These are phyloP conservation scores for Turritis glabra DNA, from an alignment of 345 rosid genomes.

Conservation along the genomic window DNA sequence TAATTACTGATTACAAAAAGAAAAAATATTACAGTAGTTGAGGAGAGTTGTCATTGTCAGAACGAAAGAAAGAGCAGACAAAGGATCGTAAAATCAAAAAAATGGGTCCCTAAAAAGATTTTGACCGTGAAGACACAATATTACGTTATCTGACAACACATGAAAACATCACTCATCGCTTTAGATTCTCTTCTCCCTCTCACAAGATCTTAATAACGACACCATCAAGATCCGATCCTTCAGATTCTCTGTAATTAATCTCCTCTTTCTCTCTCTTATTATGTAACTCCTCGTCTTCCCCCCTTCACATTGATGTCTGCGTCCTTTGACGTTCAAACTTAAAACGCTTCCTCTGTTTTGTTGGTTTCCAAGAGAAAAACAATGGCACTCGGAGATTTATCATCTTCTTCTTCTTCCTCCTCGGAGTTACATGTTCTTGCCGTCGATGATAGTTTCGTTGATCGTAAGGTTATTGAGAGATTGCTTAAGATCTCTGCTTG, in stretches of 20 bases:
- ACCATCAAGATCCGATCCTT: slow-evolving; percentile 31
- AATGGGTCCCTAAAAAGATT: slow-evolving; percentile 35
- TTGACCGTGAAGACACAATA: slow-evolving; percentile 29
- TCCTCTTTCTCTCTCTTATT: neutral
- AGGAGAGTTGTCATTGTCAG: slow-evolving; percentile 26
- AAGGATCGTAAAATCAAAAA: slow-evolving; percentile 17
- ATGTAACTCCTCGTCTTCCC: slow-evolving; percentile 23
- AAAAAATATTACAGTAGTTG: neutral
- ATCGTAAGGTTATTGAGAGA: slow-evolving; percentile 76
- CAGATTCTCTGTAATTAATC: slow-evolving; percentile 8
- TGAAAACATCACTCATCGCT: slow-evolving; percentile 28
- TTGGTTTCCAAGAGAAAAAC: neutral
- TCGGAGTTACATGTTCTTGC: slow-evolving; percentile 91
- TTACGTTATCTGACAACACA: slow-evolving; percentile 39
- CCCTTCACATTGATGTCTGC: slow-evolving; percentile 2
- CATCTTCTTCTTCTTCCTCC: slow-evolving; percentile 25
- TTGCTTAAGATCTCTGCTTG: slow-evolving; percentile 77
- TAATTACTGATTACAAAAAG: slow-evolving; percentile 10
- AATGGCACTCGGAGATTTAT: slow-evolving; percentile 41
- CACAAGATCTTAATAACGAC: slow-evolving; percentile 12
- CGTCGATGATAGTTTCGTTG: slow-evolving; percentile 81
- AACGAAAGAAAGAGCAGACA: slow-evolving; percentile 18
- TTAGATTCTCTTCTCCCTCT: slow-evolving; percentile 30
- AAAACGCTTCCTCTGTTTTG: neutral
- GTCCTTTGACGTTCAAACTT: slow-evolving; percentile 10